Evolutionary conservation across 1,284 basidiomycete species (phyloP), one percentile per base, ranked within the genome.

Genomic region (Phellopilus nigrolimitatus): DNA sequence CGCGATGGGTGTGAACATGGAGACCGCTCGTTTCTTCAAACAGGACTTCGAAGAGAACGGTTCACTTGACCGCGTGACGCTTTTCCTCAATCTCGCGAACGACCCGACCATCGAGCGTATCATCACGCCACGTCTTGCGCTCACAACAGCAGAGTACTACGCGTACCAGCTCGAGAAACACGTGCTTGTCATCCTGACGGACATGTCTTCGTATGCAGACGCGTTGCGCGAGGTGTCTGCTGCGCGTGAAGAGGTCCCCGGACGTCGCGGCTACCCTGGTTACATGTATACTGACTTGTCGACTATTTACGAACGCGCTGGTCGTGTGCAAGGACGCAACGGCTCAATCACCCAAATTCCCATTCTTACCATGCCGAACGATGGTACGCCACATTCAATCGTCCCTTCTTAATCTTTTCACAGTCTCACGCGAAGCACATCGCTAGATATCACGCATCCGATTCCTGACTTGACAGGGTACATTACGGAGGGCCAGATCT

Each of bases 81-180:
- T 99, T 56, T 99, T 99, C 86, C 80, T 99, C 69, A 99, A 99
- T 75, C 74, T 99, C 65, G 97, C 97, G 45, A 99, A 98, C 66
- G 97, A 99, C 70, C 97, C 97, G n/a, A 99, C 97, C 58, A 99
- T 99, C 69, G 97, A 99, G 71, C 91, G 97, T 74, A 99, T 99
- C 72, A 98, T 99, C 64, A 99, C 97, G 12, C 97, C 97, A 53
- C 94, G 97, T 70, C 79, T 99, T 55, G 97, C 97, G 19, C 76
- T 99, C 59, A 99, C 97, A 17, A 99, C 97, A 5, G 97, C 97
- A 56, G 97, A 99, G 66, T 99, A 99, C 77, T 99, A 97, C 66
- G 97, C 97, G 19, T 99, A 99, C 75, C 95, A 99, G 70, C 78
- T 99, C 55, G 97, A 99, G 78, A 99, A 99, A 76, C 97, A 99